Percentiles rank a stretch among this genome's conserved stretches.
Conservation (phyloP, 306 rosid genomes). For the Vigna angularis region DNA sequence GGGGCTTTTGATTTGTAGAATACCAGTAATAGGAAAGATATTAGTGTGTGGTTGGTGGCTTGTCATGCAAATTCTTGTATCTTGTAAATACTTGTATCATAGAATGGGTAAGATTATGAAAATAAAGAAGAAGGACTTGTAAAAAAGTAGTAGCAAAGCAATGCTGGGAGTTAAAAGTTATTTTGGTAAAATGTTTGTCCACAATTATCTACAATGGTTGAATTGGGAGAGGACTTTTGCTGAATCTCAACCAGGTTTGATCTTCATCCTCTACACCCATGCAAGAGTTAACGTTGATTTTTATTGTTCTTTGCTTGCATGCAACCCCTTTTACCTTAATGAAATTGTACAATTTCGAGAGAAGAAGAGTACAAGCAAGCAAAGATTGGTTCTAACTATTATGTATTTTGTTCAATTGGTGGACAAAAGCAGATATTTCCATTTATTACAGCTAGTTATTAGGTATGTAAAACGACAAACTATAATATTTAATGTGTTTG, state of each 20-base stretch:
- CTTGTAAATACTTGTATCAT: not conserved
- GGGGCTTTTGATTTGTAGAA: not conserved
- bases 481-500: no score
- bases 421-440: no score
- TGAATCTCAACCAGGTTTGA: not conserved
- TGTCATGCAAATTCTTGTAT: not conserved
- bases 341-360: not conserved
- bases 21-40: slow-evolving; percentile 20
- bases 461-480: no score
- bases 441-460: no score
- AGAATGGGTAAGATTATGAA: slow-evolving; percentile 19
- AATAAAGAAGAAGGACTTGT: slow-evolving; percentile 26
- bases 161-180: not conserved
- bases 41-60: slow-evolving; percentile 14
- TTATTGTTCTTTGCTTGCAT: not conserved
- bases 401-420: no score
- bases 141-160: not conserved
- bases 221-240: not conserved
- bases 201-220: not conserved
- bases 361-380: no score
- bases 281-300: not conserved
- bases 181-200: not conserved
- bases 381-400: no score
- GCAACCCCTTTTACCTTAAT: not conserved
- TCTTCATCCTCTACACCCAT: not conserved